Evolutionary conservation across 2,329 filamentous ascomycete species (phyloP).

Genomic region (Fusarium piperis): DNA sequence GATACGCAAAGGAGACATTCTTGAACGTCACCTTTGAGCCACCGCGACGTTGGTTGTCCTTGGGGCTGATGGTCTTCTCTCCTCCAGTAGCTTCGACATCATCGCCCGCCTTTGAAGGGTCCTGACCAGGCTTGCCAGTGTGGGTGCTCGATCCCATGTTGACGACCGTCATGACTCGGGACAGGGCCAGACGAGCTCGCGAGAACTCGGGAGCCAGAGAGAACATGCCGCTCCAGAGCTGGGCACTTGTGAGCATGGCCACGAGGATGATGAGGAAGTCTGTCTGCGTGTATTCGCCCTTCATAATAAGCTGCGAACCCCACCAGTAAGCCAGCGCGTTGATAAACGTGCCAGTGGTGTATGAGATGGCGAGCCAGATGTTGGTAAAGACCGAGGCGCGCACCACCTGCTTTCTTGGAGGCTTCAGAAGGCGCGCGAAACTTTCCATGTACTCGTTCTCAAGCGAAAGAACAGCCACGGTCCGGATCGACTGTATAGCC

Average conservation of each 20-base stretch:
- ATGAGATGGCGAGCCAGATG: slow-evolving; percentile 68
- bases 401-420: slow-evolving; percentile 63
- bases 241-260: slow-evolving; percentile 75
- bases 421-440: slow-evolving; percentile 61
- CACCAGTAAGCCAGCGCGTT: slow-evolving; percentile 84
- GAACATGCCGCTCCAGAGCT: slow-evolving; percentile 79
- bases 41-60: slow-evolving; percentile 21
- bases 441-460: slow-evolving; percentile 62
- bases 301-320: slow-evolving; percentile 75
- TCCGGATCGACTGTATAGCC: slow-evolving; percentile 29
- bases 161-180: slow-evolving; percentile 63
- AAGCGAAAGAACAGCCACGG: slow-evolving; percentile 52
- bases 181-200: slow-evolving; percentile 68
- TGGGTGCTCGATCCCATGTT: slow-evolving; percentile 50
- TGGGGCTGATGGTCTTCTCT: slow-evolving; percentile 32
- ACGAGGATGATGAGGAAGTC: slow-evolving; percentile 80
- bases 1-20: slow-evolving; percentile 72
- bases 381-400: slow-evolving; percentile 61
- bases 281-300: slow-evolving; percentile 69
- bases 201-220: slow-evolving; percentile 77
- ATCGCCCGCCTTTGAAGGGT: slow-evolving; percentile 26
- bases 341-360: slow-evolving; percentile 70
- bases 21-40: slow-evolving; percentile 64
- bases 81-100: slow-evolving; percentile 53
- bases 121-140: slow-evolving; percentile 20